phyloP scores from a whole-genome alignment of 2,329 filamentous ascomycete species.

The Gyromitra esculenta region DNA sequence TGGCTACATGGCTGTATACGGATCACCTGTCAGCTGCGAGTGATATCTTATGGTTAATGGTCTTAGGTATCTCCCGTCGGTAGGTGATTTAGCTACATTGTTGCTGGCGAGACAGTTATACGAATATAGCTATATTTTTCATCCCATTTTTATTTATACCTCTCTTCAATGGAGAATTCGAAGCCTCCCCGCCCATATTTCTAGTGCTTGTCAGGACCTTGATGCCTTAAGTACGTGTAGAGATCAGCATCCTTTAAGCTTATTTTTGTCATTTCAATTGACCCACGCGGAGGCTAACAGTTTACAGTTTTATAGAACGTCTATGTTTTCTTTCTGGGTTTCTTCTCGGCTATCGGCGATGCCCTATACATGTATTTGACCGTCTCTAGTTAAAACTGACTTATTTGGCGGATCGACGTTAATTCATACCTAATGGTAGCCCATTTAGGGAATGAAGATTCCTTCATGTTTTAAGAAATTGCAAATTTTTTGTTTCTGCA shows the following conservation, averaged over 20 bases:
- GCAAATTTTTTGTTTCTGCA: not conserved
- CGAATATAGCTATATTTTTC: not conserved
- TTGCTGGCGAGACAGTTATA: not conserved
- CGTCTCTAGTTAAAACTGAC: conserved; percentile 13
- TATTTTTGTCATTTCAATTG: not conserved
- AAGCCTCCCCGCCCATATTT: too few species aligned
- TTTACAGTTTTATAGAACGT: not conserved
- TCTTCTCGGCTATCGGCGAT: conserved; percentile 16
- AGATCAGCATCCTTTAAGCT: too few species aligned
- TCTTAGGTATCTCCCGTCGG: not conserved
- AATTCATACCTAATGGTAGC: conserved; percentile 11
- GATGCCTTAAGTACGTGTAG: too few species aligned
- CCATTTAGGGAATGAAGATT: not conserved
- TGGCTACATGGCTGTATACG: not conserved
- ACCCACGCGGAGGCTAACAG: not conserved
- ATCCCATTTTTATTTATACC: not conserved
- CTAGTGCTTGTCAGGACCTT: too few species aligned
- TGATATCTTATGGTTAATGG: not conserved
- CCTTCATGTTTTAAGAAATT: not conserved
- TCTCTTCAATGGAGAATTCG: not conserved
- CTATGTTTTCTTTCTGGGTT: not conserved
- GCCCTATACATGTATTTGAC: not conserved
- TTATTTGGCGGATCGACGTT: conserved; percentile 6
- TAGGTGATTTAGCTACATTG: not conserved
- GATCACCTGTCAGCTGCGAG: not conserved